These are phyloP conservation scores for Cryptosporidium meleagridis DNA, from an alignment of 169 alveolate species.

Conservation along the genomic window DNA sequence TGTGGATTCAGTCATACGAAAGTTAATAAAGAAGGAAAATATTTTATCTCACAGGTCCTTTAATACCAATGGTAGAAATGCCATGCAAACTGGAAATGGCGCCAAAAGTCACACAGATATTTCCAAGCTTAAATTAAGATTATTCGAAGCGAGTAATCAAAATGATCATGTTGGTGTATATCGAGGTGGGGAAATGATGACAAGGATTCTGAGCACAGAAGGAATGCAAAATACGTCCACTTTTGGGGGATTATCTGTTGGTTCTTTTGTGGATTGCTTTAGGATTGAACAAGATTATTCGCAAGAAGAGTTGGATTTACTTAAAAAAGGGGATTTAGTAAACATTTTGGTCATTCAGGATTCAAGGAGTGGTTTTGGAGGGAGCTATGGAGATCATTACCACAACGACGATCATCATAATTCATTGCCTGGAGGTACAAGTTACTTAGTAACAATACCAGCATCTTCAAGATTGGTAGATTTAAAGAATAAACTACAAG, in stretches of 20 bases:
- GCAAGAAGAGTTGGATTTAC: conserved; percentile 25
- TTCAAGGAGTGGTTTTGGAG: neutral
- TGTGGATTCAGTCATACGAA: neutral
- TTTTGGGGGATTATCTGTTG: conserved; percentile 8
- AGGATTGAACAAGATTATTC: conserved; percentile 46
- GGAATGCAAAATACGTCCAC: neutral
- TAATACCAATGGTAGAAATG: neutral
- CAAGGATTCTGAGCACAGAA: neutral
- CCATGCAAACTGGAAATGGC: neutral
- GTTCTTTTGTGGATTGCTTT: conserved; percentile 29
- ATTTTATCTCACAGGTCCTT: neutral
- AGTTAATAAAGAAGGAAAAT: neutral
- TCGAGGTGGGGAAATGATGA: conserved; percentile 12
- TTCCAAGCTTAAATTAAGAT: neutral
- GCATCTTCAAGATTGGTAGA: neutral
- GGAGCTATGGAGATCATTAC: neutral
- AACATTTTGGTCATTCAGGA: conserved; percentile 48
- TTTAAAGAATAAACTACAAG: neutral
- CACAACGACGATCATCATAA: neutral
- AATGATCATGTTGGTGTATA: conserved; percentile 21
- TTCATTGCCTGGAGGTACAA: neutral
- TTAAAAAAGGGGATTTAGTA: conserved; percentile 23
- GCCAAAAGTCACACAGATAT: neutral
- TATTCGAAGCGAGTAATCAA: conserved; percentile 22
- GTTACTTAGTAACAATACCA: conserved; percentile 13